phyloP scores from a whole-genome alignment of 257 asterid species.

The Echium plantagineum region DNA sequence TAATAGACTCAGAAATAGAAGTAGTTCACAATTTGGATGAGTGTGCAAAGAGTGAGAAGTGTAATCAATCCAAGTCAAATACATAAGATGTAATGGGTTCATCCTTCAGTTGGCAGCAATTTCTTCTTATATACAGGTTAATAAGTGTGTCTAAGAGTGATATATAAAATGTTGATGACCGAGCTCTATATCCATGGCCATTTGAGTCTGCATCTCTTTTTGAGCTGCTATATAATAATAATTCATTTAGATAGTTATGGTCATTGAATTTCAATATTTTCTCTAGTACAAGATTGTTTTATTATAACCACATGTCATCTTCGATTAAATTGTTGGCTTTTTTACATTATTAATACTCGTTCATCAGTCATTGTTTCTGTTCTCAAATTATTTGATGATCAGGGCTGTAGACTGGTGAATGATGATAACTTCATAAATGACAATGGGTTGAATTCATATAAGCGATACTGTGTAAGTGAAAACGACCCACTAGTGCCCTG shows the following conservation, averaged over 20 bases:
- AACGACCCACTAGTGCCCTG: slow-evolving; percentile 50
- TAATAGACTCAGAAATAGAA: too few species aligned
- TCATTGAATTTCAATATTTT: too few species aligned
- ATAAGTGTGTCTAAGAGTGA: not conserved
- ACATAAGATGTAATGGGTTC: not conserved
- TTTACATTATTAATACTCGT: not conserved
- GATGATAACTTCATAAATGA: slow-evolving; percentile 91
- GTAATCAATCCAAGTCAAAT: too few species aligned
- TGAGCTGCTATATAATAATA: too few species aligned
- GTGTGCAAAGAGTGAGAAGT: too few species aligned
- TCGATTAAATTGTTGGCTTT: not conserved
- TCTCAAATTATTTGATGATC: not conserved
- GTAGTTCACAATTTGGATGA: too few species aligned
- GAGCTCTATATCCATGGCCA: not conserved
- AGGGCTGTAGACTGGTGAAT: slow-evolving; percentile 46
- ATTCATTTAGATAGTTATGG: too few species aligned
- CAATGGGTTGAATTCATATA: slow-evolving; percentile 65
- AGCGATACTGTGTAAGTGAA: slow-evolving; percentile 44
- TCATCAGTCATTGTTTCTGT: not conserved
- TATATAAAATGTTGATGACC: not conserved
- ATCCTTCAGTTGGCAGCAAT: not conserved
- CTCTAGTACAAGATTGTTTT: too few species aligned
- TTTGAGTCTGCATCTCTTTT: too few species aligned
- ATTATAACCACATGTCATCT: not conserved
- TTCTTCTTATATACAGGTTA: not conserved